Percentiles rank a stretch among this genome's conserved stretches.
phyloP scores from a whole-genome alignment of 768 basidiomycete species.

The Asterophora lycoperdoides region DNA sequence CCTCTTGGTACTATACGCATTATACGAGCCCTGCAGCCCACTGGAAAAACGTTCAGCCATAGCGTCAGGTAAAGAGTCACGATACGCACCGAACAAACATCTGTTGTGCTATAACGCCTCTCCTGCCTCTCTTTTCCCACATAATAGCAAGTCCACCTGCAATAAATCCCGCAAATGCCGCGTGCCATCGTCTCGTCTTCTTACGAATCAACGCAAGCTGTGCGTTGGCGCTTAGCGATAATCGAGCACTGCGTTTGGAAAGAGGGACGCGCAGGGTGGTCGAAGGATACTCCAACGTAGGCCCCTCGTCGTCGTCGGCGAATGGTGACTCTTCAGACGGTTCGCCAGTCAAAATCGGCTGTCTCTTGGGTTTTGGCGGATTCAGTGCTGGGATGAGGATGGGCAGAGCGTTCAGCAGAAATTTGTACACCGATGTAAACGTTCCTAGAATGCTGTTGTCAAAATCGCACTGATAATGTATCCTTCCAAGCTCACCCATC shows the following conservation, averaged over 20 bases:
- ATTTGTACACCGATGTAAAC: conserved; percentile 76
- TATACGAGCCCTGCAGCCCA: conserved; percentile 88
- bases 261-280: conserved; percentile 27
- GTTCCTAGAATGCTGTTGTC: conserved; percentile 41
- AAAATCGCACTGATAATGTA: background rate
- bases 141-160: conserved; percentile 71
- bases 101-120: conserved; percentile 76
- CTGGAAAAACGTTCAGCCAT: conserved; percentile 31
- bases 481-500: conserved; percentile 51
- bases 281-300: conserved; percentile 21
- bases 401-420: conserved; percentile 73
- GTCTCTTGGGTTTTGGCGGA: conserved; percentile 26
- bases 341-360: conserved; percentile 20
- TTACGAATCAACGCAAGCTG: conserved; percentile 63
- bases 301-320: conserved; percentile 16
- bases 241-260: conserved; percentile 39
- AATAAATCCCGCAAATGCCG: conserved; percentile 71
- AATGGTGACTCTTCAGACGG: conserved; percentile 14
- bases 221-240: conserved; percentile 60
- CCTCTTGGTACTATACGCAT: conserved; percentile 63
- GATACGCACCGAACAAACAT: conserved; percentile 74
- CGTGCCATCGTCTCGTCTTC: conserved; percentile 72
- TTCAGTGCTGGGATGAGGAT: conserved; percentile 55
- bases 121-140: conserved; percentile 67
- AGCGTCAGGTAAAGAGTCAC: background rate